Base-by-base conservation (phyloP, 768 basidiomycete genomes). In the Suillus decipiens region DNA sequence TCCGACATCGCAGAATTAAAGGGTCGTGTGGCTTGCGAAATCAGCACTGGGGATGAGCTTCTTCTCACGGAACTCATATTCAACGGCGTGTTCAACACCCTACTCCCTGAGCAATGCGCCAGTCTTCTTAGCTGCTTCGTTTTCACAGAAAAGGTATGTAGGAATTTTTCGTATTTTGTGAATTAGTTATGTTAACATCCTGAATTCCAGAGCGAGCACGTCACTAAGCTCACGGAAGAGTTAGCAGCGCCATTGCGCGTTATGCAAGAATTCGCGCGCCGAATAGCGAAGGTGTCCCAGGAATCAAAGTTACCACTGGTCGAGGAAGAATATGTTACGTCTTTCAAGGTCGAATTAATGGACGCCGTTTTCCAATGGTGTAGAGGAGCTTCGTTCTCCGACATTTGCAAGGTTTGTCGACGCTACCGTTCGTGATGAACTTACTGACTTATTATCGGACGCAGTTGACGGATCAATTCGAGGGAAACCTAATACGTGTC, bases 341-440 rank as follows among this genome's bases (percentile, higher is more conserved):
- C 92, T 12, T 99, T 99, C 87, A 99, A 98, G 77, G 93, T 97
- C 22, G 96, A 98, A 71, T 86, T 99, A 57, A 99, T 99, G 95
- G 97, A 99, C 67, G 93, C 93, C 1, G 97, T 99, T 11, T 83
- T 95, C 41, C 92, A 95, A 65, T 99, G 97, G 97, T 99, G 96
- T 79, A 88, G 93, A n/a, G 97, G 97, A 5, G 93, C 95, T 17
- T 93, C 93, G 33, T 99, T 99, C 77, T 81, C 91, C 1, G 96
- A 99, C 31, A 95, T 98, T 61, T 95, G 93, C 85, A 97, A 97
- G 86, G 96, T 92, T 45, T 10, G 63, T 66, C n/a, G 22, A 37
- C 45, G 19, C 6, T 50, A 41, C 19, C 22, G 4, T 48, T 17
- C 59, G 28, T 19, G 9, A 12, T 31, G 17, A 50, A 17, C 59